Conservation (phyloP, 1,284 basidiomycete genomes). For the Megacollybia platyphylla region DNA sequence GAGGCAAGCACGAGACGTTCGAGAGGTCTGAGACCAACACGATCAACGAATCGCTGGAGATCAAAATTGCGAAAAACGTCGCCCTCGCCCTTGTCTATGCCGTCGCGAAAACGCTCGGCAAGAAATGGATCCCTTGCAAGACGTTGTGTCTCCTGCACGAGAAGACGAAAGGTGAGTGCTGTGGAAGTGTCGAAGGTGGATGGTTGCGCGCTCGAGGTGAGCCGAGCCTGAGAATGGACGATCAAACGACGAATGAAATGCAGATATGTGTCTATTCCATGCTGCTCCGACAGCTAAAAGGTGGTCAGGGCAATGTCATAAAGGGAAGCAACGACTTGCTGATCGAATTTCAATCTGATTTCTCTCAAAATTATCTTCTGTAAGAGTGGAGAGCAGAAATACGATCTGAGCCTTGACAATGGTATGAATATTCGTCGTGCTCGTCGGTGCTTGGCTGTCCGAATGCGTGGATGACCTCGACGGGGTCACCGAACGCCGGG, state of each 20-base stretch:
- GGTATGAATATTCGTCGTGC: constrained; percentile 41
- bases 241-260: constrained; percentile 93
- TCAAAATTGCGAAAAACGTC: constrained; percentile 73
- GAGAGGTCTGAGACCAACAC: constrained; percentile 64
- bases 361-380: constrained; percentile 89
- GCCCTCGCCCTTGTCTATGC: constrained; percentile 73
- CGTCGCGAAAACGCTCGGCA: constrained; percentile 77
- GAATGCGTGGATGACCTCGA: constrained; percentile 51
- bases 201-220: constrained; percentile 41
- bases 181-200: constrained; percentile 57
- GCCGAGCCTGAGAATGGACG: constrained; percentile 66
- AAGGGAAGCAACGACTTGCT: constrained; percentile 25
- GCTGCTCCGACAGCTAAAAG: constrained; percentile 78
- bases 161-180: constrained; percentile 66
- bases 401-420: constrained; percentile 88
- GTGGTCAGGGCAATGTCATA: constrained; percentile 8
- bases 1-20: constrained; percentile 69
- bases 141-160: constrained; percentile 79
- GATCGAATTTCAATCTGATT: constrained; percentile 86
- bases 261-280: constrained; percentile 89
- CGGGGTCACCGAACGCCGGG: constrained; percentile 66
- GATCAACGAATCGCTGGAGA: constrained; percentile 65
- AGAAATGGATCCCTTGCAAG: constrained; percentile 79
- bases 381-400: constrained; percentile 85
- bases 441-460: constrained; percentile 44